Percentiles rank a stretch among this genome's conserved stretches.
Evolutionary conservation across 805 yeast species (phyloP).

Genomic region (Wickerhamiella vanderwaltii): DNA sequence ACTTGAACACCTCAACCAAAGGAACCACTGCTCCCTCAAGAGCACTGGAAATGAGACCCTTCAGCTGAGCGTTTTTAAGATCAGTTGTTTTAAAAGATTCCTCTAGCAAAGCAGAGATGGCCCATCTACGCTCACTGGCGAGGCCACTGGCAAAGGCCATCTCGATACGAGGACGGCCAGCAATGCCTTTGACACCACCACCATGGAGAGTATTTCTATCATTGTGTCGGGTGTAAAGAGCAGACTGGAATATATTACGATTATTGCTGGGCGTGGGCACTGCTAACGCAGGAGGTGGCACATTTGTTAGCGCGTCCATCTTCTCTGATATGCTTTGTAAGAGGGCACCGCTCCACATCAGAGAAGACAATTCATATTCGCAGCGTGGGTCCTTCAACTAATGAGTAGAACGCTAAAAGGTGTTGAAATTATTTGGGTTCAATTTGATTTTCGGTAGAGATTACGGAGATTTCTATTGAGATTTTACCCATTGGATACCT

Average conservation of each 20-base stretch:
- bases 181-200: conserved; percentile 42
- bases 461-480: too few relatives aligned
- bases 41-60: conserved; percentile 22
- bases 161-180: conserved; percentile 50
- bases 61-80: conserved; percentile 28
- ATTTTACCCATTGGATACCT: too few relatives aligned
- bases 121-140: conserved; percentile 59
- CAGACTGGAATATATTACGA: conserved; percentile 24
- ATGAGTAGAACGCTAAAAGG: too few relatives aligned
- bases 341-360: too few relatives aligned
- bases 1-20: conserved; percentile 10
- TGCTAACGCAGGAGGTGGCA: conserved; percentile 25
- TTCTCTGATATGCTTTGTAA: conserved; percentile 5
- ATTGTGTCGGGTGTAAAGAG: conserved; percentile 18
- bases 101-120: conserved; percentile 42
- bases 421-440: too few relatives aligned
- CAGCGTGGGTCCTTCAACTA: too few relatives aligned
- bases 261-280: conserved; percentile 27
- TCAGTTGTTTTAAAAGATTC: conserved; percentile 29
- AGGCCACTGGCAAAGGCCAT: conserved; percentile 59
- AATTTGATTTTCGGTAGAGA: too few relatives aligned
- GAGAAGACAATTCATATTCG: too few relatives aligned
- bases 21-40: conserved; percentile 16
- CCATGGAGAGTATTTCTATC: conserved; percentile 15
- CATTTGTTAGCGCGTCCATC: conserved; percentile 14